Evolutionary conservation across 495 filamentous ascomycete species (phyloP), one percentile per base, ranked within the genome.

Genomic region (Stereocaulon alpinum): DNA sequence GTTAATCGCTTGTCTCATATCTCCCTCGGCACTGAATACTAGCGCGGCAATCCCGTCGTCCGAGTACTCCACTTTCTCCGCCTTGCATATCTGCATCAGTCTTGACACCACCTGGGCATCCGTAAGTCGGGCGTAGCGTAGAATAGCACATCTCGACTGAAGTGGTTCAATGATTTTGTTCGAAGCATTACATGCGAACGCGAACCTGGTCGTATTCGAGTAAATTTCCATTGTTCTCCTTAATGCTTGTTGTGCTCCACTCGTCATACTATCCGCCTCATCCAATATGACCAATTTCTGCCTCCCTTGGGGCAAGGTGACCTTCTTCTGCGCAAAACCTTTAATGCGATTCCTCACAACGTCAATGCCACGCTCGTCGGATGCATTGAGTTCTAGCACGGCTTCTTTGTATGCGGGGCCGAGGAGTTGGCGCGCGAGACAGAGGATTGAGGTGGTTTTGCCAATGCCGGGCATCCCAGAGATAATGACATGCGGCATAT

Each of bases 111-210:
- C 83, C 66, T 99, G 93, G 12, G 80, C 83, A 67, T 99, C 93
- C 3, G 92, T 96, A 59, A 99, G 77, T 55, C 91, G 84, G 20
- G 91, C 84, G 59, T 96, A 99, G 43, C 94, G 87, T 40, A 99
- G 84, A 67, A 99, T 97, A 5, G 93, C 93, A 68, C 93, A 99
- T 56, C 93, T 84, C 14, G 90, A 95, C 71, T 99, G 93, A 44
- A 99, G 76, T 10, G 93, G 94, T 72, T 99, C 93, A 73, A 99
- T 99, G 71, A 99, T 97, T 74, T 97, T 99, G 75, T 97, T 99
- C 58, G 86, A 91, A 72, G 95, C 89, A 71, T 99, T 99, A 77
- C 94, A 97, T 10, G 93, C 93, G 66, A 99, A 97, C 0, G 93
- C 94, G 71, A 99, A 99, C 61, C 93, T 84, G 30, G 93, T 99